A percentile compares a stretch with the other conserved stretches of the same genome.
Evolutionary conservation across 2,329 filamentous ascomycete species (phyloP).

Genomic region (Diplodia seriata): DNA sequence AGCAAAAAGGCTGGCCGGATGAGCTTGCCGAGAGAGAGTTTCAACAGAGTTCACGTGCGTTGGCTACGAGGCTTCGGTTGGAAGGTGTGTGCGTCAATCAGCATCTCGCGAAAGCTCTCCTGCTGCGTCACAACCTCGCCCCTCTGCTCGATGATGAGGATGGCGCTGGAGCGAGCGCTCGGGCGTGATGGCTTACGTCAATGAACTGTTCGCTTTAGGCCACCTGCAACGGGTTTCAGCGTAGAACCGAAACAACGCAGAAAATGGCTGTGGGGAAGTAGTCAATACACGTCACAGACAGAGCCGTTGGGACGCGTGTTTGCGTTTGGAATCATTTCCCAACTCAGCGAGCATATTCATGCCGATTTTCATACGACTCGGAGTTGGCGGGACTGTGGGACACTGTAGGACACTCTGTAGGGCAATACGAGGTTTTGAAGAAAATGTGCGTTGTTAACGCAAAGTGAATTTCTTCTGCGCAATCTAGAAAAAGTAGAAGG

Average conservation of each 20-base stretch:
- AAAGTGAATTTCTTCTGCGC: not conserved
- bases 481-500: constrained; percentile 12
- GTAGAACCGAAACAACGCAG: not conserved
- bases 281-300: not conserved
- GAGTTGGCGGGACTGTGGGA: not conserved
- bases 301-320: not conserved
- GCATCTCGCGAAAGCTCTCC: not conserved
- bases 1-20: not conserved
- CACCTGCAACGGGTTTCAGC: not conserved
- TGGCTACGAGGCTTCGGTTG: not conserved
- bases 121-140: not conserved
- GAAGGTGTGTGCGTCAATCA: not conserved
- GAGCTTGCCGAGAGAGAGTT: not conserved
- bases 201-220: not conserved
- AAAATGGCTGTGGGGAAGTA: not conserved
- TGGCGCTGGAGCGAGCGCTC: not conserved
- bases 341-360: not conserved
- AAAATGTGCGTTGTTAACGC: not conserved
- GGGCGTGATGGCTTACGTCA: not conserved
- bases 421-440: not conserved
- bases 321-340: not conserved
- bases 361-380: not conserved
- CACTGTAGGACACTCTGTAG: not conserved
- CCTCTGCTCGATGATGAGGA: not conserved
- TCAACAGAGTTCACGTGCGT: not conserved